phyloP scores from a whole-genome alignment of 495 filamentous ascomycete species.

The Parathielavia appendiculata region DNA sequence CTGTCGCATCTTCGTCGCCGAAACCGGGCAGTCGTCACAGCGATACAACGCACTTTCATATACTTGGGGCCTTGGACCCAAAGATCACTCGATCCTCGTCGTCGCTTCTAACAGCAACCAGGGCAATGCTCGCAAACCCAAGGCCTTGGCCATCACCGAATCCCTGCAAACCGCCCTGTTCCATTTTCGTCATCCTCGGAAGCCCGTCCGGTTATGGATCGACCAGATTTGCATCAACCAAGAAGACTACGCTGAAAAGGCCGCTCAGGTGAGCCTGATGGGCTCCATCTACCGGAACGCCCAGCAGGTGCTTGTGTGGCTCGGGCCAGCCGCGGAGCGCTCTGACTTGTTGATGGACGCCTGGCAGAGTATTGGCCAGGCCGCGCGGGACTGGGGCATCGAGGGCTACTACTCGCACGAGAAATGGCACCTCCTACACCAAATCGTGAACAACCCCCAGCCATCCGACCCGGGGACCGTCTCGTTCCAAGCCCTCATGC shows the following conservation, averaged over 20 bases:
- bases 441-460: neutral
- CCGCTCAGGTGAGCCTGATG: slow-evolving; percentile 30
- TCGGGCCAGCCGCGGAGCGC: slow-evolving; percentile 15
- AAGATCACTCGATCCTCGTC: neutral
- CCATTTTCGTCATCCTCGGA: neutral
- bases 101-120: neutral
- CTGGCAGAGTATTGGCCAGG: neutral
- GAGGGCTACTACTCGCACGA: neutral
- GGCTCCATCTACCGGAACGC: slow-evolving; percentile 24
- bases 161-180: neutral
- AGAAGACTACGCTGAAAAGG: slow-evolving; percentile 20
- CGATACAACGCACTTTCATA: neutral
- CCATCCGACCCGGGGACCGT: neutral
- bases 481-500: neutral
- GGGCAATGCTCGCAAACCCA: neutral
- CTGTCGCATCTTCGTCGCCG: neutral
- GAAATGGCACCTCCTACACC: neutral
- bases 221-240: slow-evolving; percentile 35
- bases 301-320: slow-evolving; percentile 25
- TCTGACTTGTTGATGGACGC: slow-evolving; percentile 11
- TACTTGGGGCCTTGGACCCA: neutral
- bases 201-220: slow-evolving; percentile 10
- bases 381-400: neutral
- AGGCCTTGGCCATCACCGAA: neutral
- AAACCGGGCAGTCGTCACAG: neutral